Base-by-base conservation (phyloP, 495 filamentous ascomycete genomes). In the Aspergillus bridgeri region DNA sequence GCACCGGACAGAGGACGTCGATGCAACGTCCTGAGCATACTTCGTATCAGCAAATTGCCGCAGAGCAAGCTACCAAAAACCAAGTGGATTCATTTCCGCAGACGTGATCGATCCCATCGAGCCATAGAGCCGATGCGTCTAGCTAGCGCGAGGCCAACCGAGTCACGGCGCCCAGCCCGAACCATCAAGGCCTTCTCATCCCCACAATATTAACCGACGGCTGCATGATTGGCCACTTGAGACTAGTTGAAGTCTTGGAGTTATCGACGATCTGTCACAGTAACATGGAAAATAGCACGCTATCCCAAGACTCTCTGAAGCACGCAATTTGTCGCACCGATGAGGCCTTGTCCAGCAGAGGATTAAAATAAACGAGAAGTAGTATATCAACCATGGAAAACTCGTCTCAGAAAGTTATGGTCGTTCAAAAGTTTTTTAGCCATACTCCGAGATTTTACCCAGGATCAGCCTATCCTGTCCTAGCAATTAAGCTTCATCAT, bases 261-360 rank as follows among this genome's bases (percentile, higher is more conserved):
- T 21, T 6, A 3, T 25, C 21, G 19, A 43, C 47, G 29, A 49
- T 50, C 25, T 56, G 33, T 1, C 15, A 48, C 15, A 21, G 25
- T 19, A 6, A 15, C 8, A 38, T 25, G 25, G 15, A 22, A 48
- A 56, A 21, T 17, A n/a, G 53, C 42, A 47, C 44, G 42, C 44
- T 56, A 56, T 42, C 42, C 5, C 19, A 42, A 54, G 5, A 27
- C 27, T 23, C n/a, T 48, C 18, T 33, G 19, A 38, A 51, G 47
- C 54, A 57, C 54, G 54, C 47, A 49, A 57, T 56, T 50, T 43
- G 38, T 20, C 44, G 38, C 38, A 13, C 3, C 17, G 19, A 56
- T 56, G 54, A 56, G 54, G 45, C 6, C 24, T 49, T 22, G 38
- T 1, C 2, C n/a, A 25, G 21, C 18, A 29, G 22, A 29, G 27